phyloP scores from a whole-genome alignment of 2,329 filamentous ascomycete genomes.

The Gaeumannomyces tritici region DNA sequence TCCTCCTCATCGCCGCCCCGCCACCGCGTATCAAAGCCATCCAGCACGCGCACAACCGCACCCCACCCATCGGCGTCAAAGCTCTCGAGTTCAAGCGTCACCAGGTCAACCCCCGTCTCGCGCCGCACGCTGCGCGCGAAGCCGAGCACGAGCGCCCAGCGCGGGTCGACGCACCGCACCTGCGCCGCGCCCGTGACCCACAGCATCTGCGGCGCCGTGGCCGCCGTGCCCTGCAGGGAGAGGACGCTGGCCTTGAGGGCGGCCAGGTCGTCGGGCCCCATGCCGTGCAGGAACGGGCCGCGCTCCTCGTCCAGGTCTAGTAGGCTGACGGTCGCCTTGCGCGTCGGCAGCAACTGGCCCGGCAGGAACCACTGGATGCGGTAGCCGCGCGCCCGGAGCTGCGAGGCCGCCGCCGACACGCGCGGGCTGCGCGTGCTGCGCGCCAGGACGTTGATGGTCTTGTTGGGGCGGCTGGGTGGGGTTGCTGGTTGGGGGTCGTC shows the following conservation, averaged over 20 bases:
- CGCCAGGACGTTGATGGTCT: background rate
- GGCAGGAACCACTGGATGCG: background rate
- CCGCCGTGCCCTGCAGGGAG: background rate
- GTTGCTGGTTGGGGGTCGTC: too few relatives aligned
- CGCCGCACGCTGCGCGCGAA: slow-evolving; percentile 17
- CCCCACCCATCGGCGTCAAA: slow-evolving; percentile 6
- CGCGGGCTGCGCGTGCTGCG: background rate
- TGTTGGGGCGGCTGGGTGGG: background rate
- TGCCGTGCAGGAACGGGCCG: background rate
- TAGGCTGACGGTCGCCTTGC: background rate
- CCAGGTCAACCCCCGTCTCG: slow-evolving; percentile 17
- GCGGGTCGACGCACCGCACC: slow-evolving; percentile 15
- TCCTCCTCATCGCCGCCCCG: background rate
- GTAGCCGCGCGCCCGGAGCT: background rate
- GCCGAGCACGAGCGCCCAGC: slow-evolving; percentile 18
- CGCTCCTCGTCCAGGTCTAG: slow-evolving; percentile 2
- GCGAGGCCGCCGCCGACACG: background rate
- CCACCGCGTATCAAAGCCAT: slow-evolving; percentile 5
- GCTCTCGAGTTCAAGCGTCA: slow-evolving; percentile 19
- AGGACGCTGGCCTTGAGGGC: slow-evolving; percentile 4
- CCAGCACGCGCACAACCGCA: slow-evolving; percentile 21
- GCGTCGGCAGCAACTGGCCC: slow-evolving; percentile 2
- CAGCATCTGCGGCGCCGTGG: slow-evolving; percentile 10
- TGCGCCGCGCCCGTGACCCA: slow-evolving; percentile 22
- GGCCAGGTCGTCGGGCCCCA: background rate